Conservation (phyloP, 176 grass and related monocot genomes). For the Olyra latifolia region DNA sequence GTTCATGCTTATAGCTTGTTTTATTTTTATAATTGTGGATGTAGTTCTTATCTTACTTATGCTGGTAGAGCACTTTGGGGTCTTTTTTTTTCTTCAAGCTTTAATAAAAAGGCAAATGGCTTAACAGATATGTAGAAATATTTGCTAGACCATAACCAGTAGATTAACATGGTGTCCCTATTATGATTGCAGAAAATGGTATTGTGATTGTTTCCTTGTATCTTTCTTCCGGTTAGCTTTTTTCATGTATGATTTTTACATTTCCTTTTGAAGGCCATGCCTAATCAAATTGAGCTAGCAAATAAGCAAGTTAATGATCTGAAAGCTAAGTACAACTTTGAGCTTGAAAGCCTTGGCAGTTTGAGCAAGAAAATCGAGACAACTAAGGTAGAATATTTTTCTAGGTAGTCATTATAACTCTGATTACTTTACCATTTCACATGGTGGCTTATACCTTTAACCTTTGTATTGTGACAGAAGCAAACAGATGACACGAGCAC, state of each 20-base stretch:
- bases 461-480: constrained; percentile 56
- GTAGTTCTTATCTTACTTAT: background rate
- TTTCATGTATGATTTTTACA: constrained; percentile 19
- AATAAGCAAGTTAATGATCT: constrained; percentile 70
- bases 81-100: background rate
- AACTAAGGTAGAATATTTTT: constrained; percentile 56
- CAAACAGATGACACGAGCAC: constrained; percentile 75
- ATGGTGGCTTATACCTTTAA: constrained; percentile 21
- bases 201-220: background rate
- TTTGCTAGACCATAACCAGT: background rate
- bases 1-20: background rate
- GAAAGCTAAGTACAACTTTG: constrained; percentile 68
- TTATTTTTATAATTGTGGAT: background rate
- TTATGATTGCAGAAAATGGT: background rate
- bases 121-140: background rate
- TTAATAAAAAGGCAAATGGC: background rate
- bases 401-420: background rate
- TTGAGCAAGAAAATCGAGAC: constrained; percentile 67
- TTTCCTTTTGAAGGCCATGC: constrained; percentile 69
- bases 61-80: background rate
- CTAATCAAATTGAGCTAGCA: constrained; percentile 87
- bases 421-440: background rate
- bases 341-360: constrained; percentile 63
- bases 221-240: constrained; percentile 1
- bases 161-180: background rate